Evolutionary conservation across 2,329 filamentous ascomycete genomes (phyloP).

Genomic region (Leptosphaerulina australis): DNA sequence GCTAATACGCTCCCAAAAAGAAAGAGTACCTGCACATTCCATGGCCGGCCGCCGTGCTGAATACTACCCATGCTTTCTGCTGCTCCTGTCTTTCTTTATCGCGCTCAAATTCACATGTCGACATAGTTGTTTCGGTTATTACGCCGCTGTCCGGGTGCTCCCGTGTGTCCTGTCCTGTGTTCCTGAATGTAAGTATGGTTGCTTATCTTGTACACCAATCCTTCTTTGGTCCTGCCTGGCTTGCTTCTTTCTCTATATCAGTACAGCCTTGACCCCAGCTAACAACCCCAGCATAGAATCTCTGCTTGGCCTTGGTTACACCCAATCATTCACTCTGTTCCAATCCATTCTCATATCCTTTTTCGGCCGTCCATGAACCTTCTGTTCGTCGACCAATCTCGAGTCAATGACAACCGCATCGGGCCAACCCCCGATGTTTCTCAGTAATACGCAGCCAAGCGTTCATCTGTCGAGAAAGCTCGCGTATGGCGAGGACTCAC

Average conservation of each 20-base stretch:
- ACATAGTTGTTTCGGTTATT: slow-evolving; percentile 32
- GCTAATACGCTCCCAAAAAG: slow-evolving; percentile 42
- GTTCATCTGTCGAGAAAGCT: slow-evolving; percentile 41
- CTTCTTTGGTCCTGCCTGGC: slow-evolving; percentile 24
- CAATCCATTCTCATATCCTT: slow-evolving; percentile 10
- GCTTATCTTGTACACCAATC: slow-evolving; percentile 44
- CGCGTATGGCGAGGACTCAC: slow-evolving; percentile 34
- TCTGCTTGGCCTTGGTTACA: slow-evolving; percentile 18
- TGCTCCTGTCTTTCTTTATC: slow-evolving; percentile 26
- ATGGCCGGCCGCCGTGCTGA: slow-evolving; percentile 26
- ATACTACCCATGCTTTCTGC: slow-evolving; percentile 18
- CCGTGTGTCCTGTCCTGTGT: slow-evolving; percentile 34
- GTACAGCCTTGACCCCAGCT: slow-evolving; percentile 34
- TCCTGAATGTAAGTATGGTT: slow-evolving; percentile 33
- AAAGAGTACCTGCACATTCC: slow-evolving; percentile 43
- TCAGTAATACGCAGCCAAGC: slow-evolving; percentile 39
- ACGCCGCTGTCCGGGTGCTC: slow-evolving; percentile 40
- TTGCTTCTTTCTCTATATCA: slow-evolving; percentile 41
- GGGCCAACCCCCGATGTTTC: slow-evolving; percentile 48
- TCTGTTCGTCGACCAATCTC: slow-evolving; percentile 28
- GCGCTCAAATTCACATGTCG: slow-evolving; percentile 33
- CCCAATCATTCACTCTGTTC: slow-evolving; percentile 18
- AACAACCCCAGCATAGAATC: slow-evolving; percentile 24
- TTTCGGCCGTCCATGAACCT: slow-evolving; percentile 44
- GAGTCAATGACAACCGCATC: slow-evolving; percentile 32